These are phyloP conservation scores for Puccinia coronata DNA, from an alignment of 1,284 basidiomycete genomes.

Conservation along the genomic window DNA sequence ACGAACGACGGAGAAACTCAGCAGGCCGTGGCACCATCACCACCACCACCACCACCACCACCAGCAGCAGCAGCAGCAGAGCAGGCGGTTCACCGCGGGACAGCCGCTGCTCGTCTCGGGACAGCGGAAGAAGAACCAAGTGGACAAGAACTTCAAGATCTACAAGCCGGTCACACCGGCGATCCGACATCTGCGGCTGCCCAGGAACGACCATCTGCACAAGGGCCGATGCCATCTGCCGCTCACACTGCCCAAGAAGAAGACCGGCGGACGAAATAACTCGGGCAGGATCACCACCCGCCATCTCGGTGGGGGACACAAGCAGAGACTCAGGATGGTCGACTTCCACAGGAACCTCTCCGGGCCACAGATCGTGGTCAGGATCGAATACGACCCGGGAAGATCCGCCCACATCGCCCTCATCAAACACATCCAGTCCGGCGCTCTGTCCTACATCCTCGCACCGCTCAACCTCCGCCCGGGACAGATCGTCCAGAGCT, in stretches of 20 bases:
- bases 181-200: constrained; percentile 81
- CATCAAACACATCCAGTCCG: constrained; percentile 63
- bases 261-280: constrained; percentile 81
- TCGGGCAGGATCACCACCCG: constrained; percentile 82
- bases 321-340: constrained; percentile 77
- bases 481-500: constrained; percentile 85
- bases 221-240: constrained; percentile 77
- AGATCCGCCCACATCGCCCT: constrained; percentile 92
- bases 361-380: constrained; percentile 82
- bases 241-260: constrained; percentile 79
- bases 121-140: constrained; percentile 34
- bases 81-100: background rate
- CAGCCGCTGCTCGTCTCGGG: constrained; percentile 15
- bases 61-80: background rate
- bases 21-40: no score
- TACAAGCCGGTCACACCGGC: constrained; percentile 54
- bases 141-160: constrained; percentile 47
- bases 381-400: constrained; percentile 96
- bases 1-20: no score
- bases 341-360: constrained; percentile 78
- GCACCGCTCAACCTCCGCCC: constrained; percentile 85
- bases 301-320: constrained; percentile 87
- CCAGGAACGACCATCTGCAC: constrained; percentile 78
- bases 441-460: constrained; percentile 74
- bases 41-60: no score